Evolutionary conservation across 1,139 yeast species (phyloP), one percentile per base, ranked within the genome.

Genomic region (Pichia sp.): DNA sequence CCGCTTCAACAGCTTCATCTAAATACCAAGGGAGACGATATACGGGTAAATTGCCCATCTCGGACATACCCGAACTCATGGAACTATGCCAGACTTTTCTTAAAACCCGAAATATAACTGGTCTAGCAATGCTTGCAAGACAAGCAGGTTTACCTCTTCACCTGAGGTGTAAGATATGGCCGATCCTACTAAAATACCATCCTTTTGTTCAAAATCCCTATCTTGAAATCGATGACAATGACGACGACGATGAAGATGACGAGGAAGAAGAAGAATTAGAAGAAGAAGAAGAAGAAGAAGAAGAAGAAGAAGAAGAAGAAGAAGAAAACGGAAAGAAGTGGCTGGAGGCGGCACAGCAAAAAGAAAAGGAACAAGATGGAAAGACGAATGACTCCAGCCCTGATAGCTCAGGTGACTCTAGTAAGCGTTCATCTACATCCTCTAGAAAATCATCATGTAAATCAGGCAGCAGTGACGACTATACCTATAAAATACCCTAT

Each of bases 121-220:
- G 87, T 1, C 72, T 92, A 51, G 96, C 97, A 0, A 75, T 84
- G 59, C 72, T 92, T 15, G 92, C 96, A 2, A 76, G 97, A 59
- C 92, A 87, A 62, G 77, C 83, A 58, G 97, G 98, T 2, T 75
- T 90, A 30, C 97, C 97, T 1, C 95, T 96, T 0, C 80, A 84
- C 58, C 74, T 90, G 54, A 77, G 98, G 57, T 84, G 81, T 62
- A 77, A 80, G 57, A 86, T 88, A 10, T 92, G 97, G 97, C 97
- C 97, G 2, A 72, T 89, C 8, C 70, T 92, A 52, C 71, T 92
- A 58, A 84, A 84, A 61, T 82, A 83, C 62, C 97, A 92, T 68
- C 97, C 97, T 0, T 87, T 85, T 73, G 96, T 90, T 15, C 71
- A 82, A 46, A 76, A 83, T 53, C 97, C 96, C 0, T 86, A 59